Conservation (phyloP, 495 filamentous ascomycete species). For the Penicillium alfredii region DNA sequence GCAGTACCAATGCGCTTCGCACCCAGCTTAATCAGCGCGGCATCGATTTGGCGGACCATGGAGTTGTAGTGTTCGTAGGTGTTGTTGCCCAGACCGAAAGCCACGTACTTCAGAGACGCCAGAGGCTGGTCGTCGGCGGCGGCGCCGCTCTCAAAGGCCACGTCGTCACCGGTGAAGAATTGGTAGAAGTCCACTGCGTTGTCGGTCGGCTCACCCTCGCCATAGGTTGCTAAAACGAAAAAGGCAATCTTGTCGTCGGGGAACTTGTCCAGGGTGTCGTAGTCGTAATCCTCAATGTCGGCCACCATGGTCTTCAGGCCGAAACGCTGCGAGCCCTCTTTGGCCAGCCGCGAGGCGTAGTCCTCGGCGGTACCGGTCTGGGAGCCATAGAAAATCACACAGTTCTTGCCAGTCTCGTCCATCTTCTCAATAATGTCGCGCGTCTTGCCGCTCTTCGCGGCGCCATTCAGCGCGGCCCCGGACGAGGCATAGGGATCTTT, state of each 20-base stretch:
- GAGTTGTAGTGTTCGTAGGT: constrained; percentile 99
- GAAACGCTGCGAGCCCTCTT: constrained; percentile 94
- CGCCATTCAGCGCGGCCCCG: constrained; percentile 60
- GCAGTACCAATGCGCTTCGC: constrained; percentile 77
- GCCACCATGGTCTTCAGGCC: constrained; percentile 98
- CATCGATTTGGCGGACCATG: constrained; percentile 89
- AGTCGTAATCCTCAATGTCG: constrained; percentile 97
- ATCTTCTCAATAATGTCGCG: constrained; percentile 92
- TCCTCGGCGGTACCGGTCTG: constrained; percentile 99
- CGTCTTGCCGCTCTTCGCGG: constrained; percentile 75
- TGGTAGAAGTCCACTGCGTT: constrained; percentile 99
- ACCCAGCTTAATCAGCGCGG: constrained; percentile 71
- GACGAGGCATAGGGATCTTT: constrained; percentile 84
- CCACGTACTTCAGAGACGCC: constrained; percentile 80
- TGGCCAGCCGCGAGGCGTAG: constrained; percentile 94
- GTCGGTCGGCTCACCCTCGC: constrained; percentile 96
- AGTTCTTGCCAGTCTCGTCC: constrained; percentile 93
- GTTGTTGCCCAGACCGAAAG: constrained; percentile 96
- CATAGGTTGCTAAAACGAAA: constrained; percentile 96
- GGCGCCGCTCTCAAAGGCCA: constrained; percentile 69
- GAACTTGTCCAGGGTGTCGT: constrained; percentile 85
- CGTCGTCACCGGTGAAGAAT: constrained; percentile 78
- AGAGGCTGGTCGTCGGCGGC: constrained; percentile 64
- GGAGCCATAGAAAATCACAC: constrained; percentile 96
- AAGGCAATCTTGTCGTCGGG: constrained; percentile 86